Base-by-base conservation (phyloP, 2,329 filamentous ascomycete species). In the Colletotrichum echinochloae region DNA sequence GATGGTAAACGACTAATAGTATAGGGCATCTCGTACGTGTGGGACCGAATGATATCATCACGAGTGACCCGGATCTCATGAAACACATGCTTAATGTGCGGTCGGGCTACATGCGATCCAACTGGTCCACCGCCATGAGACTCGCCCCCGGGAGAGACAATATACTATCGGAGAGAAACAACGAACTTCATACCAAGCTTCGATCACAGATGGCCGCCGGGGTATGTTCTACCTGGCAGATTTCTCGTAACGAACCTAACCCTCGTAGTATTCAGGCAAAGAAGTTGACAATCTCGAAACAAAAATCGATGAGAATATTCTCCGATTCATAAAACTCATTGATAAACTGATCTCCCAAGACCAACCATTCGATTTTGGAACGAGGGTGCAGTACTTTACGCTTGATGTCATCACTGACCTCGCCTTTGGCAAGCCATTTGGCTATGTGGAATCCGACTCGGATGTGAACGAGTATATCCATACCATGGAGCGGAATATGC, bases 61-160 rank as follows among this genome's bases (percentile, higher is more conserved):
- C 80, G 0, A 75, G 77, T 28, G 83, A 85, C 62, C 80, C 82
- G 0, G 79, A 78, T 1, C 73, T 83, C 30, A 64, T 85, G 14
- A 79, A 79, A 26, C 77, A 73, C 28, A 81, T 84, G 75, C 79
- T 77, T 8, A 76, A 75, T 1, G 81, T 80, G 2, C 78, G 82
- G 16, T 80, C 79, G 33, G 65, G 70, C 7, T 84, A 84, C 67
- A 76, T 72, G 2, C 79, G 81, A 1, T 79, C 79, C 0, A 73
- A 72, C 1, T 88, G 85, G 80, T 88, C 88, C 74, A 78, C 82
- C 67, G 83, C 81, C 5, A 80, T 85, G 66, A 82, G 83, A 20
- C 81, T 91, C 71, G 84, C 89, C 66, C 84, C 86, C 0, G 81
- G 84, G 20, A 79, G 83, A 33, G 84, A 89, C 72, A 88, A 86